Conservation (phyloP, 2,329 filamentous ascomycete genomes). For the Cladosporium sp. region DNA sequence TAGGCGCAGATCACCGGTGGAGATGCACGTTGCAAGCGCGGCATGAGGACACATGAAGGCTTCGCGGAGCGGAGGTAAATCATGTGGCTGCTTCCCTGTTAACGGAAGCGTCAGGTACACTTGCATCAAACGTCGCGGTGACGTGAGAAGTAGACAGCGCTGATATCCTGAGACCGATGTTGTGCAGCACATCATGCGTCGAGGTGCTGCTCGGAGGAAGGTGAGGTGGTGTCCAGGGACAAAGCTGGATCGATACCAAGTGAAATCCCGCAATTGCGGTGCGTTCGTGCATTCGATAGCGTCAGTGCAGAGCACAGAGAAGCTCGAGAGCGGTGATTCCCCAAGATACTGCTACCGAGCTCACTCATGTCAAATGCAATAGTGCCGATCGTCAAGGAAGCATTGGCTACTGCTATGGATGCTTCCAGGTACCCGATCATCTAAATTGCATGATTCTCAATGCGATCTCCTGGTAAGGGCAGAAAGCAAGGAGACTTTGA, state of each 20-base stretch:
- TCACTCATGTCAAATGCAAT: conserved; percentile 27
- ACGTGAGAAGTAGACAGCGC: conserved; percentile 21
- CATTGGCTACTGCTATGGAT: conserved; percentile 16
- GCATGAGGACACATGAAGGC: conserved; percentile 16
- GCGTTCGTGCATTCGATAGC: conserved; percentile 25
- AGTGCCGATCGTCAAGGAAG: conserved; percentile 24
- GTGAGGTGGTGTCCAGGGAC: conserved; percentile 21
- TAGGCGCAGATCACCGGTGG: conserved; percentile 35
- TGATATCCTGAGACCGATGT: conserved; percentile 25
- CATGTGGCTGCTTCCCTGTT: conserved; percentile 15
- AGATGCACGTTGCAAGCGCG: conserved; percentile 24
- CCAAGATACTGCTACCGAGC: conserved; percentile 29
- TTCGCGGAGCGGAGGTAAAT: conserved; percentile 20
- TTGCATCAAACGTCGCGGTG: conserved; percentile 27
- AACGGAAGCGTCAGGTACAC: conserved; percentile 23
- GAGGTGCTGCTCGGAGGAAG: conserved; percentile 21
- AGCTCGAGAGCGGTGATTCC: conserved; percentile 21
- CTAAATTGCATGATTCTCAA: background rate
- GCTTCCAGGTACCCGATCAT: conserved; percentile 10
- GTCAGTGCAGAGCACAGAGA: conserved; percentile 25
- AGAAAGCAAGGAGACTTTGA: conserved; percentile 18
- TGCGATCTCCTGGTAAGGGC: conserved; percentile 3
- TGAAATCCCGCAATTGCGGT: conserved; percentile 18
- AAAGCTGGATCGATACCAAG: conserved; percentile 24
- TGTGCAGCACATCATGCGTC: conserved; percentile 31